Evolutionary conservation across 1,284 basidiomycete genomes (phyloP).

Genomic region (Cryptococcus floricola): DNA sequence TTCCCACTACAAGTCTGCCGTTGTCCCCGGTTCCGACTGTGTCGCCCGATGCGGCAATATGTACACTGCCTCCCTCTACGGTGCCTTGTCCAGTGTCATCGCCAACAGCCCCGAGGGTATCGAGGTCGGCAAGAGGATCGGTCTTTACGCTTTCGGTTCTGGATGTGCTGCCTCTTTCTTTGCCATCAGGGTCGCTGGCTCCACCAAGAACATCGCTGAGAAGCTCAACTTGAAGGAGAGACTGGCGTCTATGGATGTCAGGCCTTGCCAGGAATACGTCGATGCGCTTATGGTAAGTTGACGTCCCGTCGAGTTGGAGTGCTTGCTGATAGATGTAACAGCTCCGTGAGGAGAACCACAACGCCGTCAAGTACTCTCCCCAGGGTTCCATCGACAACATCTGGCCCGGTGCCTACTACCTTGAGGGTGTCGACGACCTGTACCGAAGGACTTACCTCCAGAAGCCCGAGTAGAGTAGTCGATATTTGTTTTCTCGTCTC

Average conservation of each 20-base stretch:
- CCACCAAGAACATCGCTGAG: conserved; percentile 71
- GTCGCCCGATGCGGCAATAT: conserved; percentile 92
- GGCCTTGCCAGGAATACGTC: conserved; percentile 81
- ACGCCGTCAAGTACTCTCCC: conserved; percentile 79
- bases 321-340: conserved; percentile 36
- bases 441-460: conserved; percentile 79
- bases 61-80: conserved; percentile 97
- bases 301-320: not conserved
- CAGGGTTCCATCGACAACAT: conserved; percentile 84
- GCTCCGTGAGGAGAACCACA: conserved; percentile 96
- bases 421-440: conserved; percentile 85
- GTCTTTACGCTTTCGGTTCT: conserved; percentile 90
- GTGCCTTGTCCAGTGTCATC: conserved; percentile 80
- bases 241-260: conserved; percentile 81
- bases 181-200: conserved; percentile 76
- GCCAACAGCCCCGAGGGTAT: conserved; percentile 64
- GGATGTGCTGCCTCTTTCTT: conserved; percentile 92
- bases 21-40: conserved; percentile 73
- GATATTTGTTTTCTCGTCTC: not conserved
- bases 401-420: conserved; percentile 92
- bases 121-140: conserved; percentile 72
- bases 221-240: conserved; percentile 76
- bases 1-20: conserved; percentile 64
- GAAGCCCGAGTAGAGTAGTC: conserved; percentile 16
- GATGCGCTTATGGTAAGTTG: conserved; percentile 62